These are phyloP conservation scores for Macrocybe gigantea DNA, from an alignment of 768 basidiomycete species.

Conservation along the genomic window DNA sequence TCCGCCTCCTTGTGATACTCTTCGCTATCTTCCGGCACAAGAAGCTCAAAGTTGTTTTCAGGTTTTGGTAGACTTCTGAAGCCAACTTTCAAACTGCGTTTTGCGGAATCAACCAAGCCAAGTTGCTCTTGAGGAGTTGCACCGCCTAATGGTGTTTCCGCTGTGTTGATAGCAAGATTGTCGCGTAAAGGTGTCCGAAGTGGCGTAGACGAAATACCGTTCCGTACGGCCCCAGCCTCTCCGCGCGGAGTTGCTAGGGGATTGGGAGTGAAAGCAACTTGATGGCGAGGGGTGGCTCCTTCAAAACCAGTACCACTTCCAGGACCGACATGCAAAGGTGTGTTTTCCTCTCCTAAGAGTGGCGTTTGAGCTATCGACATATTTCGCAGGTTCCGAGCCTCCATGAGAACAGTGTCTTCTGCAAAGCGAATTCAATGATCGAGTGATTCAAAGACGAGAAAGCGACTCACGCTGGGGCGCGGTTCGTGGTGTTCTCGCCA, in stretches of 20 bases:
- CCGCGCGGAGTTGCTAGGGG: constrained; percentile 85
- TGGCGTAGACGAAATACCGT: constrained; percentile 50
- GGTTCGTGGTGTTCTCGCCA: constrained; percentile 92
- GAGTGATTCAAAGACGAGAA: background rate
- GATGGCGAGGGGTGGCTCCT: constrained; percentile 89
- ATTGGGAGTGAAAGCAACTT: constrained; percentile 91
- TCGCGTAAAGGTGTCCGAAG: constrained; percentile 94
- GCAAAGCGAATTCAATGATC: constrained; percentile 5
- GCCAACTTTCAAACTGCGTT: constrained; percentile 72
- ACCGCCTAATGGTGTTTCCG: constrained; percentile 46
- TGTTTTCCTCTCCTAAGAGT: constrained; percentile 95
- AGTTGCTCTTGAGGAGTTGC: constrained; percentile 77
- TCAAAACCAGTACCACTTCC: constrained; percentile 91
- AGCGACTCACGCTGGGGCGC: constrained; percentile 79
- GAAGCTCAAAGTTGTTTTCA: constrained; percentile 95
- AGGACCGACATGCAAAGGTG: constrained; percentile 72
- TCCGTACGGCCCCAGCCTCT: constrained; percentile 27
- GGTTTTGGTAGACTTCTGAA: constrained; percentile 86
- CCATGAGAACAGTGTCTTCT: constrained; percentile 94
- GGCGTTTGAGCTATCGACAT: constrained; percentile 93
- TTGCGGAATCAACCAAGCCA: constrained; percentile 53
- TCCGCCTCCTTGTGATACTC: constrained; percentile 45
- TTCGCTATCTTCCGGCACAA: constrained; percentile 70
- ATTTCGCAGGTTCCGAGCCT: constrained; percentile 92
- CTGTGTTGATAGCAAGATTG: constrained; percentile 83